Conservation (phyloP, 768 basidiomycete genomes). For the Boletus subparvulus region DNA sequence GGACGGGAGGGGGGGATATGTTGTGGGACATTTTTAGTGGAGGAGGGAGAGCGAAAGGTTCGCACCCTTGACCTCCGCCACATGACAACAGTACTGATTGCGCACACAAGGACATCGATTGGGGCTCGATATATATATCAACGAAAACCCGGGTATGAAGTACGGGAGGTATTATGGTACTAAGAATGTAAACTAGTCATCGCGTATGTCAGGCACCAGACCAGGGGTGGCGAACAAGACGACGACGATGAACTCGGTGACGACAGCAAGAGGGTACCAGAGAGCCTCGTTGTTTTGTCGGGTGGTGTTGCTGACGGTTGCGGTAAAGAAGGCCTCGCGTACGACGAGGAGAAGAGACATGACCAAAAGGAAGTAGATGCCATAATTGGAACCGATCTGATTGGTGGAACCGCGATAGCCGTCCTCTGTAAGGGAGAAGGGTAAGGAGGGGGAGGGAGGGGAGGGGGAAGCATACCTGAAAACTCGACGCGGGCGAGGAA, state of each 20-base stretch:
- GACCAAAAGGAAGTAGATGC: constrained; percentile 22
- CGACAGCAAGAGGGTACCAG: constrained; percentile 34
- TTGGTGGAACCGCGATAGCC: not conserved
- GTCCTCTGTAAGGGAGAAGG: constrained; percentile 2
- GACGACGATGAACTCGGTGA: constrained; percentile 34
- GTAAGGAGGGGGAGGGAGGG: not conserved
- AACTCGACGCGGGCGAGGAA: constrained; percentile 22
- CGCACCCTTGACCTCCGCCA: constrained; percentile 28
- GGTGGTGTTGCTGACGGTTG: constrained; percentile 12
- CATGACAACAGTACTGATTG: constrained; percentile 12
- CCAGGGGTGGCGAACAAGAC: constrained; percentile 30
- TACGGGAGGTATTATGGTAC: constrained; percentile 3
- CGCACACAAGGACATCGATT: constrained; percentile 5
- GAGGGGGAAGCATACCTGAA: constrained; percentile 1
- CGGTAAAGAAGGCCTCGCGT: constrained; percentile 33
- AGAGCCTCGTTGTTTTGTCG: constrained; percentile 29
- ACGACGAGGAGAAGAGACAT: constrained; percentile 27
- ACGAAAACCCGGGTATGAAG: not conserved
- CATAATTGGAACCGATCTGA: constrained; percentile 19
- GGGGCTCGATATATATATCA: not conserved
- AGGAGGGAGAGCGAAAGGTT: constrained; percentile 4
- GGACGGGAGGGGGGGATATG: constrained; percentile 43
- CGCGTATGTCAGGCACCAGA: constrained; percentile 24
- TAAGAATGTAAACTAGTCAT: not conserved
- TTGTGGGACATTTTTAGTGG: constrained; percentile 35